Evolutionary conservation across 805 yeast species (phyloP).

Genomic region (Priceomyces castillae): DNA sequence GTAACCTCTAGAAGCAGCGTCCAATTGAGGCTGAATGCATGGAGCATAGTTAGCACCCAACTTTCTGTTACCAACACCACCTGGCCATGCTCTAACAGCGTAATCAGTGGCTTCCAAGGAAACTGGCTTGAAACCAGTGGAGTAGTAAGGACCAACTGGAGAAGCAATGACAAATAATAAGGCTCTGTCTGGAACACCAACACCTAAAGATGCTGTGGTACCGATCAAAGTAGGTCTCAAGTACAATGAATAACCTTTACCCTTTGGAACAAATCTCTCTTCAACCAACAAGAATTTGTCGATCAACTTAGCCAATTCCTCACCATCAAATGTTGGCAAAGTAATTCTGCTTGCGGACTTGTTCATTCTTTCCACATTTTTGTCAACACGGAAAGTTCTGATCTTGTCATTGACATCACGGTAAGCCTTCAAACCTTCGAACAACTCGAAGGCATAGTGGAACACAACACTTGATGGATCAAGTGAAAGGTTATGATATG

Average conservation of each 20-base stretch:
- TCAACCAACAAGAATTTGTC: slow-evolving; percentile 76
- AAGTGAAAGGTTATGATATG: slow-evolving; percentile 70
- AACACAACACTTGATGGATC: slow-evolving; percentile 91
- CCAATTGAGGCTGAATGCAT: slow-evolving; percentile 83
- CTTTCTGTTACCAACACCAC: slow-evolving; percentile 95
- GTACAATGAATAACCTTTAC: slow-evolving; percentile 87
- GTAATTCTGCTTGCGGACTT: slow-evolving; percentile 84
- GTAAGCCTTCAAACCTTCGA: slow-evolving; percentile 96
- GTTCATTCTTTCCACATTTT: slow-evolving; percentile 90
- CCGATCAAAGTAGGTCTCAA: slow-evolving; percentile 95
- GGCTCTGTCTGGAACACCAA: slow-evolving; percentile 77
- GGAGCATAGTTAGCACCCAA: slow-evolving; percentile 98
- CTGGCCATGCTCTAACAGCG: slow-evolving; percentile 99
- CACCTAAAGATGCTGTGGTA: slow-evolving; percentile 86
- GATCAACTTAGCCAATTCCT: slow-evolving; percentile 70
- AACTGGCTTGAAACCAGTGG: slow-evolving; percentile 95
- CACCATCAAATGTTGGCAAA: slow-evolving; percentile 80
- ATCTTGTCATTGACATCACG: slow-evolving; percentile 56
- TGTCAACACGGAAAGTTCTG: slow-evolving; percentile 87
- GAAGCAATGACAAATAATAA: slow-evolving; percentile 83
- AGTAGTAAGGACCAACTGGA: slow-evolving; percentile 91
- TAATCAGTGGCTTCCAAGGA: slow-evolving; percentile 91
- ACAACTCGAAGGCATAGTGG: slow-evolving; percentile 92
- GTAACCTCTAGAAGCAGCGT: slow-evolving; percentile 89
- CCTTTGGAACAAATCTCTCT: slow-evolving; percentile 74